Evolutionary conservation across 306 rosid genomes (phyloP).

Genomic region (Alnus rubra): DNA sequence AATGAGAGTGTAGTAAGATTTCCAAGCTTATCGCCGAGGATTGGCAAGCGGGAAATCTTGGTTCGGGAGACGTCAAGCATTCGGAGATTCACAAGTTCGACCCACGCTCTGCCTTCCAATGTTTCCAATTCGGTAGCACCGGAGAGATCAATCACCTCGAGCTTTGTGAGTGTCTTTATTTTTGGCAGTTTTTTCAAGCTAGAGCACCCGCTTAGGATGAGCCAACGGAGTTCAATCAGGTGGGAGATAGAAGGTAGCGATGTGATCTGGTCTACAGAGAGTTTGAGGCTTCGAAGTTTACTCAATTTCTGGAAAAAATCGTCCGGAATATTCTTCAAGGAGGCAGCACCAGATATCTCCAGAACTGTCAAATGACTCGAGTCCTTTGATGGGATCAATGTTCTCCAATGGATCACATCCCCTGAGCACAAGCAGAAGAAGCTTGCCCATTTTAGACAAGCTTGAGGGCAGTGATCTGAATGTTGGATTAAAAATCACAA

Average conservation of each 20-base stretch:
- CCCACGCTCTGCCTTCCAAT: conserved; percentile 15
- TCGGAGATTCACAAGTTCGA: conserved; percentile 19
- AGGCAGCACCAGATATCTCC: conserved; percentile 40
- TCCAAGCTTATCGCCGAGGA: conserved; percentile 5
- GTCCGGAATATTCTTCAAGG: conserved; percentile 1
- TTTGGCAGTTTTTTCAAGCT: conserved; percentile 19
- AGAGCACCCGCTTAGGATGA: conserved; percentile 27
- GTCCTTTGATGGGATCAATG: background rate
- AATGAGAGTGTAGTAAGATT: conserved; percentile 22
- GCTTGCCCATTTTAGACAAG: background rate
- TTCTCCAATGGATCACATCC: conserved; percentile 30
- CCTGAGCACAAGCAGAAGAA: conserved; percentile 40
- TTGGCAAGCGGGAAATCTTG: conserved; percentile 24
- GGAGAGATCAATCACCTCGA: conserved; percentile 41
- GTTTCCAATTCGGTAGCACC: conserved; percentile 28
- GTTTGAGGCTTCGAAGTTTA: conserved; percentile 34
- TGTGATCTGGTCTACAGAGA: conserved; percentile 25
- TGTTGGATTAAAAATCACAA: conserved; percentile 35
- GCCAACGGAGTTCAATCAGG: conserved; percentile 25
- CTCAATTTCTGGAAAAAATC: conserved; percentile 2
- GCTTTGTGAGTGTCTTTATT: conserved; percentile 5
- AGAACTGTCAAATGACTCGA: conserved; percentile 11
- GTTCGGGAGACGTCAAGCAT: conserved; percentile 36
- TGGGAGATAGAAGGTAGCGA: conserved; percentile 33
- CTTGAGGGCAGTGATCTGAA: background rate